These are phyloP conservation scores for Geranomyces michiganensis DNA, from an alignment of 192 early-diverging fungal genomes.

Conservation along the genomic window DNA sequence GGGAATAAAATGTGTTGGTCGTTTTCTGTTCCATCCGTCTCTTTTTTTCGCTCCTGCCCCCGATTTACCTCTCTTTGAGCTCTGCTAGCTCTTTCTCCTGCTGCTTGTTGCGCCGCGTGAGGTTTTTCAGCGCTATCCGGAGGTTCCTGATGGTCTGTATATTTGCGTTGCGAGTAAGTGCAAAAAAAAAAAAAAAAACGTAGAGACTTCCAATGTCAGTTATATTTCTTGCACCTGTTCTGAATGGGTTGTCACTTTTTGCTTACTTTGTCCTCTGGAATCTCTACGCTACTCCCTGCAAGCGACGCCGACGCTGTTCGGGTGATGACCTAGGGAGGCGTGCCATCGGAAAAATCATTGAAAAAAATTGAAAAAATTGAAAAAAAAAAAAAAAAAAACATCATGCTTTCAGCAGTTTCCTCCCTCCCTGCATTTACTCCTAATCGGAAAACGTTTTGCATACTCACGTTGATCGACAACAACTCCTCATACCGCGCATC, in stretches of 20 bases:
- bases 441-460: too few relatives aligned
- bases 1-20: neutral
- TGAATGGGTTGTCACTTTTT: too few relatives aligned
- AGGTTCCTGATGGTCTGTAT: constrained; percentile 28
- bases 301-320: neutral
- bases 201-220: too few relatives aligned
- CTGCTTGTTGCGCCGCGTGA: constrained; percentile 18
- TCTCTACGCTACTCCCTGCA: neutral
- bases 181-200: too few relatives aligned
- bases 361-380: too few relatives aligned
- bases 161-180: too few relatives aligned
- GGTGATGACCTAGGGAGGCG: too few relatives aligned
- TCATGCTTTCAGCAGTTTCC: neutral
- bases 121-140: constrained; percentile 8
- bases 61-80: constrained; percentile 30
- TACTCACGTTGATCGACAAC: constrained; percentile 22
- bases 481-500: constrained; percentile 25
- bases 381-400: neutral
- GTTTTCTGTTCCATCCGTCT: neutral
- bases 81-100: constrained; percentile 5
- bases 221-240: too few relatives aligned
- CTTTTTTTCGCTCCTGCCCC: too few relatives aligned
- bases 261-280: constrained; percentile 19
- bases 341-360: neutral
- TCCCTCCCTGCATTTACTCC: neutral